Base-by-base conservation (phyloP, 495 filamentous ascomycete species). In the Aspergillus cavernicola region DNA sequence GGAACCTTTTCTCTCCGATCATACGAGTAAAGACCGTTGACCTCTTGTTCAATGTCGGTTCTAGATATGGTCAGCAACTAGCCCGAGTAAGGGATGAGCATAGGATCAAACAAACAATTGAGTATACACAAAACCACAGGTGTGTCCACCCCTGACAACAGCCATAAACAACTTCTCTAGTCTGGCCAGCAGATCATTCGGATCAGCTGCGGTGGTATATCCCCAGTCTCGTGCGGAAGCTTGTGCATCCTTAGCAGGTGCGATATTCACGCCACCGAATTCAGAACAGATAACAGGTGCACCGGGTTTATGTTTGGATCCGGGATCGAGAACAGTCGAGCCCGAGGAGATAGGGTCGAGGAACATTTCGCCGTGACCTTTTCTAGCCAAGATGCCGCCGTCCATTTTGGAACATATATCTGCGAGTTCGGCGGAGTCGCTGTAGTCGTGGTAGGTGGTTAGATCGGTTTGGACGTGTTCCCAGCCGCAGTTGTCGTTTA, bases 401-500 rank as follows among this genome's bases (percentile, higher is more conserved):
- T 66, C 57, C 62, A 61, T 77, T 40, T 26, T 65, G 1, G 71
- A 61, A 61, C 79, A 82, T 2, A 75, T 75, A 29, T 69, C 50
- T 0, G 73, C 61, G 7, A 85, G 72, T 16, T 67, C 73, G 3
- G 66, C 39, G 1, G 68, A 74, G 58, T 85, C 80, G 11, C 65
- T 59, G 64, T 83, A 85, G 68, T 85, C 80, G 61, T 83, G 81
- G 66, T 78, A 85, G 10, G 81, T 83, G 35, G 76, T 80, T 0
- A 85, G 68, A 45, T 85, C 79, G 1, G 78, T 83, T 6, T 67
- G 45, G 3, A 83, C 77, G 50, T 83, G 80, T 39, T 85, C 79
- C 81, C 81, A 85, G 47, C 81, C 81, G 56, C 81, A 85, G 62
- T 85, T 85, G 66, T 85, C 81, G 51, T 84, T 85, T 44, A 85